Evolutionary conservation across 2,329 filamentous ascomycete species (phyloP).

Genomic region (Fusarium phyllophilum): DNA sequence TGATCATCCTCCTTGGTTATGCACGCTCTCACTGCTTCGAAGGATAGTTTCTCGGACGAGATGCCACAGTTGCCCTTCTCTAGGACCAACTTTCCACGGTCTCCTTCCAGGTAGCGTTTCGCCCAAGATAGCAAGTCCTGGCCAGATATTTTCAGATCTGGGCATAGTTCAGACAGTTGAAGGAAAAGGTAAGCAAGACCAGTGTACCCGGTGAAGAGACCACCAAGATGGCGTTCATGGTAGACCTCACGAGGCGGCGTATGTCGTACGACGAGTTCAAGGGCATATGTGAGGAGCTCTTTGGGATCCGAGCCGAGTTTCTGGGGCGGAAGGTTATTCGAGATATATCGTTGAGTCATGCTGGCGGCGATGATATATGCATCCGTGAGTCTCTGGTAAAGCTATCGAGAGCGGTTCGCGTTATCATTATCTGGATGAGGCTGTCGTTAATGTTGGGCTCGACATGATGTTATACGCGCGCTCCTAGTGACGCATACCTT

Average conservation of each 20-base stretch:
- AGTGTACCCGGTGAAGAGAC: constrained; percentile 64
- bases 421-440: constrained; percentile 12
- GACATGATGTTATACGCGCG: constrained; percentile 23
- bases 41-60: constrained; percentile 59
- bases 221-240: constrained; percentile 51
- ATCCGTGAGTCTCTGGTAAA: neutral
- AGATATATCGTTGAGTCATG: constrained; percentile 49
- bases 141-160: constrained; percentile 55
- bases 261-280: constrained; percentile 51
- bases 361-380: neutral
- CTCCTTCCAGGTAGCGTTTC: constrained; percentile 57
- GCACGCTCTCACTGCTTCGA: constrained; percentile 57
- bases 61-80: constrained; percentile 60
- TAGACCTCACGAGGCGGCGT: constrained; percentile 52
- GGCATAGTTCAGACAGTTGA: constrained; percentile 56
- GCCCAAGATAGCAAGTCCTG: constrained; percentile 59
- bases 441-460: constrained; percentile 17
- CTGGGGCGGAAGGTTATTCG: constrained; percentile 48
- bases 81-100: constrained; percentile 48
- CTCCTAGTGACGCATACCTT: constrained; percentile 35
- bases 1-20: constrained; percentile 52
- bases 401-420: neutral
- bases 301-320: constrained; percentile 42
- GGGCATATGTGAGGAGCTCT: constrained; percentile 46
- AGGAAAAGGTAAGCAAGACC: constrained; percentile 67